Evolutionary conservation across 345 rosid species (phyloP).

Genomic region (Hibiscus trionum): DNA sequence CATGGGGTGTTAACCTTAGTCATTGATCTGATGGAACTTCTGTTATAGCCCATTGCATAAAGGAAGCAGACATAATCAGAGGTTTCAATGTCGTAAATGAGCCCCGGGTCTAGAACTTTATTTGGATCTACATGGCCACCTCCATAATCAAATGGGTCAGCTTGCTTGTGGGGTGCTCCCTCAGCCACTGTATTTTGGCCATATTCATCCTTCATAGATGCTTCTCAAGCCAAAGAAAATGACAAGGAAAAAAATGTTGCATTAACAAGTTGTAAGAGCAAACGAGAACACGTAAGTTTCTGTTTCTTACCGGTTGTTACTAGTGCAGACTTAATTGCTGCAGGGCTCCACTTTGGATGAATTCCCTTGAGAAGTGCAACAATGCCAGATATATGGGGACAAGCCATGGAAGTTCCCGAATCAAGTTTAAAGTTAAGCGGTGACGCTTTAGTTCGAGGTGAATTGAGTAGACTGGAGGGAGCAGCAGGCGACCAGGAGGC

Average conservation of each 20-base stretch:
- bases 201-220: constrained; percentile 12
- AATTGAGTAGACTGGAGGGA: background rate
- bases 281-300: background rate
- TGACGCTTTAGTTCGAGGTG: background rate
- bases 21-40: constrained; percentile 43
- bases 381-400: constrained; percentile 49
- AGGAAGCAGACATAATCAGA: constrained; percentile 13
- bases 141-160: constrained; percentile 17
- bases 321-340: constrained; percentile 49
- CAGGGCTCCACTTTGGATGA: constrained; percentile 52
- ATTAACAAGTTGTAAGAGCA: background rate
- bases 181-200: constrained; percentile 13
- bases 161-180: constrained; percentile 19
- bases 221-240: background rate
- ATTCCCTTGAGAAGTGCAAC: constrained; percentile 42
- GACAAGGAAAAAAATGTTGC: background rate
- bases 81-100: constrained; percentile 3
- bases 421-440: constrained; percentile 31
- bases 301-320: constrained; percentile 37
- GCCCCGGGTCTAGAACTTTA: constrained; percentile 13
- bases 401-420: constrained; percentile 59
- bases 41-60: constrained; percentile 41
- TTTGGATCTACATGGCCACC: constrained; percentile 15
- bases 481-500: constrained; percentile 55
- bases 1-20: constrained; percentile 32